Evolutionary conservation across 371 early-diverging fungal genomes (phyloP), one percentile per base, ranked within the genome.

Genomic region (Ecytonucleospora hepatopenaei): DNA sequence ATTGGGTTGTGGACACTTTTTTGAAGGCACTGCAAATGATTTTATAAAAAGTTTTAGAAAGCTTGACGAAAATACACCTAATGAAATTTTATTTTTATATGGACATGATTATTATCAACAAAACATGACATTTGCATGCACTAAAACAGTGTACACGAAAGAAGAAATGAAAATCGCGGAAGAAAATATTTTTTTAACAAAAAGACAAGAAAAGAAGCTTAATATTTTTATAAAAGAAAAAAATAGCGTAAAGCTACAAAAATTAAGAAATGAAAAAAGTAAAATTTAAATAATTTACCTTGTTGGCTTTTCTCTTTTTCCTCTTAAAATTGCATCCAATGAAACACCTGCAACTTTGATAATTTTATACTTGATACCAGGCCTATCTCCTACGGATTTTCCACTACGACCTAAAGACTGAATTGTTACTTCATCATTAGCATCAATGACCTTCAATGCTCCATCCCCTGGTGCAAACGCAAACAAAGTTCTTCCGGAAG

Each of bases 401-500:
- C 90, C 90, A 78, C 86, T 87, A 66, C 74, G 72, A 72, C 81
- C 82, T 62, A 79, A 76, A 56, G 79, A 81, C 68, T 75, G 73
- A 27, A 80, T 62, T 17, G 68, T 71, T 2, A 78, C 74, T 51
- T 78, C 69, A 71, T 84, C 85, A 85, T 95, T 95, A 72, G 88
- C 90, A 70, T 94, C 93, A 81, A 94, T 88, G 80, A 84, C 89
- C 87, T 92, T 94, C 73, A 94, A 81, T 81, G 93, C 94, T 89
- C 99, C 99, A 83, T 98, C 99, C 82, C 92, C 91, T 82, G 99
- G 99, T 62, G 97, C 97, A 85, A 96, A 98, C 76, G 99, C 97
- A 68, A 95, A 94, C 81, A 97, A 87, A 86, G 91, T 98, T 89
- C 97, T 98, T 82, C 91, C 93, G 86, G 94, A 94, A 87, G 93